Percentiles rank a stretch among this genome's conserved stretches.
Evolutionary conservation across 768 basidiomycete species (phyloP).

Genomic region (Russula foetens): DNA sequence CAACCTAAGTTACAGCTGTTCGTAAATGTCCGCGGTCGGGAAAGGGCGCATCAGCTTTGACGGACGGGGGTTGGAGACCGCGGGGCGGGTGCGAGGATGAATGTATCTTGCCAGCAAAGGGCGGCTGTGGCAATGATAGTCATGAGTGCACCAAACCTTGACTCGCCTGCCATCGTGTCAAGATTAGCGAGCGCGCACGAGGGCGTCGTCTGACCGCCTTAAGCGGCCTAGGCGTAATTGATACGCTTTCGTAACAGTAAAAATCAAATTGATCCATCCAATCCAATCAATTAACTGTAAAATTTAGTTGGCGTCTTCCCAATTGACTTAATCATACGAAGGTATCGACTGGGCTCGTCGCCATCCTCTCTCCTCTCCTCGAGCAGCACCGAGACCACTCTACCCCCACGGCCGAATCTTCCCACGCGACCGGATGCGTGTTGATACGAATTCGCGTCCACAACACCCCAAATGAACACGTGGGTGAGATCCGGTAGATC

Average conservation of each 20-base stretch:
- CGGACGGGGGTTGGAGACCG: slow-evolving; percentile 10
- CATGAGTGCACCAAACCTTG: no score
- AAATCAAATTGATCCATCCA: neutral
- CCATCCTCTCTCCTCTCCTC: slow-evolving; percentile 30
- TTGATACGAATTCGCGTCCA: slow-evolving; percentile 54
- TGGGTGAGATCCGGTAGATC: slow-evolving; percentile 66
- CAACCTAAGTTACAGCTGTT: neutral
- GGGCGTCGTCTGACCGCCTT: neutral
- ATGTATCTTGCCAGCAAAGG: no score
- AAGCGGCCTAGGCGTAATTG: neutral
- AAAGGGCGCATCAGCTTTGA: neutral
- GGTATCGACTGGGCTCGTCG: slow-evolving; percentile 23
- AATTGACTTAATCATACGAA: slow-evolving; percentile 7
- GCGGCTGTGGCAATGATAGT: no score
- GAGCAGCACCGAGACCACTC: slow-evolving; percentile 59
- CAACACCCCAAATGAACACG: slow-evolving; percentile 64
- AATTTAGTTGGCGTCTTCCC: neutral
- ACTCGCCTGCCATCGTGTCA: no score
- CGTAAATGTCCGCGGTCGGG: neutral
- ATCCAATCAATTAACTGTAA: neutral
- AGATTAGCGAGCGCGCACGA: slow-evolving; percentile 1
- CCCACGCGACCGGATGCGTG: slow-evolving; percentile 74
- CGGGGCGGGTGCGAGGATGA: neutral
- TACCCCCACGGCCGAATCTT: slow-evolving; percentile 56
- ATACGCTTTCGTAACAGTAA: no score